Percentiles rank a stretch among this genome's conserved stretches.
Conservation (phyloP, 148 eudicot species). For the Hydrangea macrophylla region DNA sequence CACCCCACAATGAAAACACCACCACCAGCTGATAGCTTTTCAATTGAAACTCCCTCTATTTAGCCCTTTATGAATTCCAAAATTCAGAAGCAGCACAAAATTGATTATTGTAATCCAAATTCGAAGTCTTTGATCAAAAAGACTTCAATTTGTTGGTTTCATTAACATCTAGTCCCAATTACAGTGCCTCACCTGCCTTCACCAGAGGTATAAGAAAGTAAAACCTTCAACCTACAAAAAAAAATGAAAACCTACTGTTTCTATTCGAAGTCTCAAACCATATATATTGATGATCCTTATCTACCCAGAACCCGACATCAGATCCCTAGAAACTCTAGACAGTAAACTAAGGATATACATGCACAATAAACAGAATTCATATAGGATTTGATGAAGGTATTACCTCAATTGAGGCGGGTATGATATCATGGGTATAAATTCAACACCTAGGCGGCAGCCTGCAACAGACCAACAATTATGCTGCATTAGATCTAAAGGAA, state of each 20-base stretch:
- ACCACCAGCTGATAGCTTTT: not conserved
- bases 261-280: not conserved
- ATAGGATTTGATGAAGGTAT: not conserved
- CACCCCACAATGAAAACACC: not conserved
- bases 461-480: not conserved
- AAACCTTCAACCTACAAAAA: not conserved
- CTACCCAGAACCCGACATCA: not conserved
- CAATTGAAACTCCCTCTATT: not conserved
- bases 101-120: not conserved
- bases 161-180: not conserved
- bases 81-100: not conserved
- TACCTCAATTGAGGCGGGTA: slow-evolving; percentile 8
- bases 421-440: not conserved
- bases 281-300: not conserved
- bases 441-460: slow-evolving; percentile 17
- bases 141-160: not conserved
- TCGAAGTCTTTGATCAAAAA: too few species aligned
- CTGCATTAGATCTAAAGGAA: not conserved
- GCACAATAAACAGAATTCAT: not conserved
- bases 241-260: not conserved
- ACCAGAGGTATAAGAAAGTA: not conserved
- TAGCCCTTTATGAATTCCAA: not conserved
- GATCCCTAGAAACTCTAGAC: not conserved
- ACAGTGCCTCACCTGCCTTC: not conserved
- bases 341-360: not conserved